These are phyloP conservation scores for Cenococcum geophilum DNA, from an alignment of 495 filamentous ascomycete genomes.

Conservation along the genomic window DNA sequence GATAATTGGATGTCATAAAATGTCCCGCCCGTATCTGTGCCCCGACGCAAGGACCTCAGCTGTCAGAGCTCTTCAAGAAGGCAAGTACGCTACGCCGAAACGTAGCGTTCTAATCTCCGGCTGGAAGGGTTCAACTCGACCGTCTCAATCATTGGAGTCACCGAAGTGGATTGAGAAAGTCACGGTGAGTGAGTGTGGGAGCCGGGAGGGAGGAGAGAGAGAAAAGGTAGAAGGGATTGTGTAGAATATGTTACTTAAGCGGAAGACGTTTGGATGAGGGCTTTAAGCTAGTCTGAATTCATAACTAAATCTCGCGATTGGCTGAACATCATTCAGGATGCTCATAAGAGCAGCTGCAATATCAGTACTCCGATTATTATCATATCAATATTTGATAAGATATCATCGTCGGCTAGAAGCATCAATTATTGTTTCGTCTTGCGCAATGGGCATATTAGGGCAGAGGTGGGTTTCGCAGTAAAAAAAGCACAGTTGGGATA, in stretches of 20 bases:
- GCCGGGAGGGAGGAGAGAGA: background rate
- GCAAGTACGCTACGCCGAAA: conserved; percentile 32
- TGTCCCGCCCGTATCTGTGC: conserved; percentile 98
- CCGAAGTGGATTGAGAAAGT: conserved; percentile 11
- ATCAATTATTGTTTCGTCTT: too few relatives aligned
- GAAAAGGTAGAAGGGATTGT: background rate
- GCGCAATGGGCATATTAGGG: too few relatives aligned
- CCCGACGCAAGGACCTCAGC: conserved; percentile 61
- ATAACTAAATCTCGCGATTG: too few relatives aligned
- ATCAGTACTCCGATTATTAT: too few relatives aligned
- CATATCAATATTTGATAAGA: too few relatives aligned
- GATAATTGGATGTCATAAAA: conserved; percentile 21
- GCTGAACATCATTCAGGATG: too few relatives aligned
- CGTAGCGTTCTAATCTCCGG: conserved; percentile 1
- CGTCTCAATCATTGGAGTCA: conserved; percentile 27
- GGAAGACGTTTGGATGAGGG: background rate
- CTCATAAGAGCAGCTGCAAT: too few relatives aligned
- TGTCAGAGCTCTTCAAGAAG: conserved; percentile 85
- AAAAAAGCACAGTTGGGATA: background rate
- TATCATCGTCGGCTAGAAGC: too few relatives aligned
- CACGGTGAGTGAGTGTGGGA: background rate
- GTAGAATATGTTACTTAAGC: background rate
- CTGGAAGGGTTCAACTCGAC: conserved; percentile 14
- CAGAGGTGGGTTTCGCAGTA: too few relatives aligned
- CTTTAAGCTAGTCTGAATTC: background rate